Conservation (phyloP, 768 basidiomycete species). For the Pulveroboletus sp. region DNA sequence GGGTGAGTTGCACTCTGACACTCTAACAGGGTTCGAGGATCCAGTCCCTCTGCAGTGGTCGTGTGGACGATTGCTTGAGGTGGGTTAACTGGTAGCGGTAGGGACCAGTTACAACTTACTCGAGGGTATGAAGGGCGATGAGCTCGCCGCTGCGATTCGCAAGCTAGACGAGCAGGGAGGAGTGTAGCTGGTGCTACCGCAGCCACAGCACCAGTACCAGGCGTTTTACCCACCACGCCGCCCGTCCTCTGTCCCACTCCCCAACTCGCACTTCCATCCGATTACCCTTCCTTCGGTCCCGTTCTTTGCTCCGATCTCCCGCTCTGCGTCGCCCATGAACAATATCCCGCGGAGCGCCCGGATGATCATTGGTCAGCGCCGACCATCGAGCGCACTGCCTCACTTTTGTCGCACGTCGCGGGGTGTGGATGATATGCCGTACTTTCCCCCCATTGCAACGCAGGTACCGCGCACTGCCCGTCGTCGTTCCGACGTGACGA, state of each 20-base stretch:
- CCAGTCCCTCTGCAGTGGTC: too few species aligned
- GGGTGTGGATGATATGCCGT: slow-evolving; percentile 27
- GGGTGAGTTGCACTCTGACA: too few species aligned
- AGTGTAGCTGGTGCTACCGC: neutral
- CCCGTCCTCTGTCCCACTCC: slow-evolving; percentile 61
- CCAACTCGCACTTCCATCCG: slow-evolving; percentile 35
- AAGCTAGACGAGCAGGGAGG: slow-evolving; percentile 39
- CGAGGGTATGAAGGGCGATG: slow-evolving; percentile 66
- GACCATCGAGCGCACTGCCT: slow-evolving; percentile 47
- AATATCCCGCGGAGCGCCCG: slow-evolving; percentile 42
- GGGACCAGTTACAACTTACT: too few species aligned
- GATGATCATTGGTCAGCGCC: slow-evolving; percentile 41
- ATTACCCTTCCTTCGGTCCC: slow-evolving; percentile 45
- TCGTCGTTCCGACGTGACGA: slow-evolving; percentile 42
- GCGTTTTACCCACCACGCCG: slow-evolving; percentile 44
- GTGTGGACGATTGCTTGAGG: too few species aligned
- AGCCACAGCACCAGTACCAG: slow-evolving; percentile 10
- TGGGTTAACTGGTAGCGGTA: too few species aligned
- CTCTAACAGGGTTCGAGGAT: too few species aligned
- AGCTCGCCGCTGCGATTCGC: slow-evolving; percentile 60
- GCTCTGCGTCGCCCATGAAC: too few species aligned
- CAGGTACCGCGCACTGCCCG: slow-evolving; percentile 9
- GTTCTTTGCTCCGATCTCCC: slow-evolving; percentile 36
- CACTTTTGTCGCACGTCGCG: slow-evolving; percentile 25
- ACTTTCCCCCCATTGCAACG: slow-evolving; percentile 8